Percentiles rank a stretch among this genome's conserved stretches.
These are phyloP conservation scores for Pseudonitzschia multistriata DNA, from an alignment of 108 stramenopile genomes.

Conservation along the genomic window DNA sequence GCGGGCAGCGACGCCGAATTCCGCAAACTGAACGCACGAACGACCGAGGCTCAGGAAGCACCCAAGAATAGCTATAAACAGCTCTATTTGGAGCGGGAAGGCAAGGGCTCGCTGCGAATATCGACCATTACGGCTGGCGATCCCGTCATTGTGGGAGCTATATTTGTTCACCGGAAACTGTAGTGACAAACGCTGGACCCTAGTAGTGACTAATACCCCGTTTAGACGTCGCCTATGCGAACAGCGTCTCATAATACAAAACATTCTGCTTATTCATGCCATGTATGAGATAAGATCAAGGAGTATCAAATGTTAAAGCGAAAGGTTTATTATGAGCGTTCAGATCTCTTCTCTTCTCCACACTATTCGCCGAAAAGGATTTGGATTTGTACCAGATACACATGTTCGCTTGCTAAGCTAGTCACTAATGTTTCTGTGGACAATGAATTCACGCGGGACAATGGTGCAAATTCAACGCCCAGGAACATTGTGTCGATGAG, in stretches of 20 bases:
- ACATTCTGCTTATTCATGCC: too few relatives aligned
- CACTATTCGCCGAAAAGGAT: neutral
- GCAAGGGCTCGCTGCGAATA: conserved; percentile 50
- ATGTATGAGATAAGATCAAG: too few relatives aligned
- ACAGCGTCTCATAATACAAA: too few relatives aligned
- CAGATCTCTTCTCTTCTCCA: neutral
- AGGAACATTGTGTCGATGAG: neutral
- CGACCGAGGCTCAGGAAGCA: conserved; percentile 53
- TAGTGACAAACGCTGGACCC: too few relatives aligned
- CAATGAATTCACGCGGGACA: conserved; percentile 11
- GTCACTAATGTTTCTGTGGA: neutral
- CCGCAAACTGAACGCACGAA: conserved; percentile 57
- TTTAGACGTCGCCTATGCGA: too few relatives aligned
- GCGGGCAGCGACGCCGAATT: conserved; percentile 73
- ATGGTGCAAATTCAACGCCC: neutral
- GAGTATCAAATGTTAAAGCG: too few relatives aligned
- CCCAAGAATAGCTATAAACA: conserved; percentile 68
- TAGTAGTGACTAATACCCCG: too few relatives aligned
- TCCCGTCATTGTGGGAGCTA: conserved; percentile 76
- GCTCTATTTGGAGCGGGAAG: conserved; percentile 57
- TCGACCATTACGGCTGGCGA: conserved; percentile 59
- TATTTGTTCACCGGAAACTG: conserved; percentile 65
- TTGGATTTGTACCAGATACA: neutral
- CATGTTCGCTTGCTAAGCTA: neutral
- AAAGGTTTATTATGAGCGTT: too few relatives aligned